Percentiles rank a stretch among this genome's conserved stretches.
phyloP scores from a whole-genome alignment of 108 stramenopile genomes.

The Nannochloropsis granulata region DNA sequence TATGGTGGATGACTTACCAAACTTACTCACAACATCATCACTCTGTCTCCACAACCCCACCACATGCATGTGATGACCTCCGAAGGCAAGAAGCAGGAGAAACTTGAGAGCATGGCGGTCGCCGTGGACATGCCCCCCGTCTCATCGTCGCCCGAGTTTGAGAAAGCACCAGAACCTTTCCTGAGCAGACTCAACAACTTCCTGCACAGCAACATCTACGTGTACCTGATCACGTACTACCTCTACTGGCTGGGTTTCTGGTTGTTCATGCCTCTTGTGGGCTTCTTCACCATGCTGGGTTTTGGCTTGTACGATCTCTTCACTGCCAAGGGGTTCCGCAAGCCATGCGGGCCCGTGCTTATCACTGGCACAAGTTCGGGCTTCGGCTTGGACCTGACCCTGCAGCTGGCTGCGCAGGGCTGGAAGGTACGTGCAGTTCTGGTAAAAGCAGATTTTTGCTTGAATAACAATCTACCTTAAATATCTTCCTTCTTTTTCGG shows the following conservation, averaged over 20 bases:
- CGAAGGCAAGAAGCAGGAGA: too few relatives aligned
- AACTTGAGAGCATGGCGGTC: not conserved
- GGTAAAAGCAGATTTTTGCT: too few relatives aligned
- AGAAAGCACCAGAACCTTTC: not conserved
- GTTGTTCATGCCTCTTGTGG: not conserved
- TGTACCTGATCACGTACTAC: not conserved
- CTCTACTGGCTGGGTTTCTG: not conserved
- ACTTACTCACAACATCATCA: too few relatives aligned
- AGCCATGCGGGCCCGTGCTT: not conserved
- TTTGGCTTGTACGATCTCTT: not conserved
- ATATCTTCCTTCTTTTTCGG: too few relatives aligned
- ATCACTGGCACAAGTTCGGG: not conserved
- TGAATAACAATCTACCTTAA: too few relatives aligned
- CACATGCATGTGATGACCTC: too few relatives aligned
- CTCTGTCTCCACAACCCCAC: too few relatives aligned
- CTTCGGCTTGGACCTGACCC: not conserved
- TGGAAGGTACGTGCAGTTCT: not conserved
- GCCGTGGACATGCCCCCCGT: not conserved
- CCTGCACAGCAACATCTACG: not conserved
- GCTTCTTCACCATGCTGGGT: not conserved
- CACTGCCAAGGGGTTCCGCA: not conserved
- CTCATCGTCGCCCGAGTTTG: not conserved
- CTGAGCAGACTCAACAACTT: not conserved
- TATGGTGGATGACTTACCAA: too few relatives aligned
- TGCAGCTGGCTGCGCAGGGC: not conserved